Evolutionary conservation across 208 protist species (phyloP).

Genomic region (Leishmania tropica): DNA sequence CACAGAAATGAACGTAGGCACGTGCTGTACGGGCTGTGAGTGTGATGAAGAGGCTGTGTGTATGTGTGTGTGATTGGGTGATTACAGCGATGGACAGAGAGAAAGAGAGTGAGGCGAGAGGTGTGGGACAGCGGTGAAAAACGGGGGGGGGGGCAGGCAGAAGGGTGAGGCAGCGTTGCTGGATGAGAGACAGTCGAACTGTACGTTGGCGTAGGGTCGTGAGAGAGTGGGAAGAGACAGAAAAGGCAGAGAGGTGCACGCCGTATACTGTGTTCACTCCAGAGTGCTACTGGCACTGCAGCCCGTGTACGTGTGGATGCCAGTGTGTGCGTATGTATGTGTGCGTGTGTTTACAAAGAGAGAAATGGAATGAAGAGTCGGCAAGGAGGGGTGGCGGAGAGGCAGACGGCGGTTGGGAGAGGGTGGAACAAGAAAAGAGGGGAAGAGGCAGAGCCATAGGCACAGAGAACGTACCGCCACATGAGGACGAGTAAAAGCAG

Average conservation of each 20-base stretch:
- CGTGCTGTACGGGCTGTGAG: not conserved
- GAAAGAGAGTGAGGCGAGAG: not conserved
- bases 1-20: not conserved
- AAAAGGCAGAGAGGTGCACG: conserved; percentile 4
- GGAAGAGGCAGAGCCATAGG: not conserved
- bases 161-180: not conserved
- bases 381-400: not conserved
- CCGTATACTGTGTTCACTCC: conserved; percentile 18
- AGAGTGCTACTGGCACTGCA: conserved; percentile 18
- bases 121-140: not conserved
- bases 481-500: too few relatives aligned
- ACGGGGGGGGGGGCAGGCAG: too few relatives aligned
- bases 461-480: not conserved
- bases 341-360: not conserved
- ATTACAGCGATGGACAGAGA: not conserved
- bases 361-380: not conserved
- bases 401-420: conserved; percentile 1
- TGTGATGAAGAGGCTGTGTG: not conserved
- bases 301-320: not conserved
- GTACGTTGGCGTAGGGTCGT: not conserved
- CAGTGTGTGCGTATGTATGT: not conserved
- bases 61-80: not conserved
- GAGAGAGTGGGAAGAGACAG: not conserved
- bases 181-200: not conserved
- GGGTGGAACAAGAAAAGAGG: not conserved